phyloP scores from a whole-genome alignment of 352 stramenopile species.

The Phytophthora kernoviae region DNA sequence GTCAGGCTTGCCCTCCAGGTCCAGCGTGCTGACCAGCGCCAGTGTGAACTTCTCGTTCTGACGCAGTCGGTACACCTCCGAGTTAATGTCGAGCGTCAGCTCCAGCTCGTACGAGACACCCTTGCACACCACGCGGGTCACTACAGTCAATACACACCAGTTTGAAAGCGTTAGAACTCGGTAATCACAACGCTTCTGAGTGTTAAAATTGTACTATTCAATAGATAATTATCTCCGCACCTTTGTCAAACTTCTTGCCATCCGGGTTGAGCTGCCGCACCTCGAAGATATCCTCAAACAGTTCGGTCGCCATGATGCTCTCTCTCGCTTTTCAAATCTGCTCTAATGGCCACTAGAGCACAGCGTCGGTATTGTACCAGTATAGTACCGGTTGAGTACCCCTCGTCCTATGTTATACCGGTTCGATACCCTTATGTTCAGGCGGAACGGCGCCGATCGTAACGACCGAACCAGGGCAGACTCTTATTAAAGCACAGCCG shows the following conservation, averaged over 20 bases:
- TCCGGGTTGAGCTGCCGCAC: constrained; percentile 97
- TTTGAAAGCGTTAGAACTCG: constrained; percentile 16
- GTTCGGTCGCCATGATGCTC: constrained; percentile 78
- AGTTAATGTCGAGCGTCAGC: constrained; percentile 98
- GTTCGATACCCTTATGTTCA: too few relatives aligned
- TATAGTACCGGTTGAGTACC: neutral
- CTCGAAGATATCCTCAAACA: constrained; percentile 99
- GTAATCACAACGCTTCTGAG: neutral
- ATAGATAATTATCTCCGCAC: constrained; percentile 29
- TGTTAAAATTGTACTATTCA: neutral
- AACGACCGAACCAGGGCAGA: constrained; percentile 11
- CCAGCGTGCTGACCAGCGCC: constrained; percentile 95
- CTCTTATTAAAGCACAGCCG: constrained; percentile 3
- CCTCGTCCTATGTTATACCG: too few relatives aligned
- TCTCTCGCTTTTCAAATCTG: constrained; percentile 11
- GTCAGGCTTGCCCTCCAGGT: constrained; percentile 96
- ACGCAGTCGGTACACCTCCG: constrained; percentile 95
- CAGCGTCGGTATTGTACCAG: neutral
- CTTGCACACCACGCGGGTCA: constrained; percentile 96
- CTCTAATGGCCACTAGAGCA: neutral
- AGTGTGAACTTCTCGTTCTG: constrained; percentile 97
- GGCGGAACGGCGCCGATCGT: constrained; percentile 21
- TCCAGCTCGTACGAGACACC: constrained; percentile 98
- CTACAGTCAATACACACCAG: constrained; percentile 28
- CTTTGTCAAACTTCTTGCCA: constrained; percentile 97